Evolutionary conservation across 2,329 filamentous ascomycete genomes (phyloP).

Genomic region (Monosporascus sp.): DNA sequence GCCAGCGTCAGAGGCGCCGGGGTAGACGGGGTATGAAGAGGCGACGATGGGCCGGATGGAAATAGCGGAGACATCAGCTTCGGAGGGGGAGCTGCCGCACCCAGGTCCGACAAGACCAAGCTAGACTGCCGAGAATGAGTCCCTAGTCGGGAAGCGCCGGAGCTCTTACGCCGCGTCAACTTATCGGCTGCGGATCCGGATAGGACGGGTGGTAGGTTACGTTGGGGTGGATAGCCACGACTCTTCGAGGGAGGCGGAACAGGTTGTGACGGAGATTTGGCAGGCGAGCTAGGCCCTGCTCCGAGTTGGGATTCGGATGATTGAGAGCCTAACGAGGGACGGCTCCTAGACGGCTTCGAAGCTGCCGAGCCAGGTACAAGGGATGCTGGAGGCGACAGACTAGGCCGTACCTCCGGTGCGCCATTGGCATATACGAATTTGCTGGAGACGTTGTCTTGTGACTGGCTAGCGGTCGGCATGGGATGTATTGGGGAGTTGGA

Average conservation of each 20-base stretch:
- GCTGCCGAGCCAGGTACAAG: constrained; percentile 39
- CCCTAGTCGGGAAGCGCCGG: constrained; percentile 31
- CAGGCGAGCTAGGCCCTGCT: constrained; percentile 46
- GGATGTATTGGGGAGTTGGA: constrained; percentile 27
- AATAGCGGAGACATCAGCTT: constrained; percentile 21
- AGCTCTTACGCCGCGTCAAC: constrained; percentile 36
- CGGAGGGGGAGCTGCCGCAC: constrained; percentile 1
- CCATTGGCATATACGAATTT: constrained; percentile 77
- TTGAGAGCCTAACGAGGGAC: constrained; percentile 18
- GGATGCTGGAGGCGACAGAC: constrained; percentile 29
- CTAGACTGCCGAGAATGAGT: constrained; percentile 38
- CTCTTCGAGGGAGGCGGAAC: constrained; percentile 12
- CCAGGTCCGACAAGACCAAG: constrained; percentile 18
- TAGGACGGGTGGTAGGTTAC: constrained; percentile 31
- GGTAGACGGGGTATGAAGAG: constrained; percentile 27
- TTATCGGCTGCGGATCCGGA: constrained; percentile 28
- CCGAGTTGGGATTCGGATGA: constrained; percentile 9
- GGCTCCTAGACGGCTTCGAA: constrained; percentile 38
- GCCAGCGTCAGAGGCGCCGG: constrained; percentile 44
- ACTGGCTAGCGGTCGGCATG: constrained; percentile 27
- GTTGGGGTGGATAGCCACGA: constrained; percentile 15
- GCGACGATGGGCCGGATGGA: constrained; percentile 31
- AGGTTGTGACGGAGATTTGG: constrained; percentile 32
- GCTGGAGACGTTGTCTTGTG: constrained; percentile 37
- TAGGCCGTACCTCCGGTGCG: constrained; percentile 40